phyloP scores from a whole-genome alignment of 2,329 filamentous ascomycete species.

The Orbilia javanica region DNA sequence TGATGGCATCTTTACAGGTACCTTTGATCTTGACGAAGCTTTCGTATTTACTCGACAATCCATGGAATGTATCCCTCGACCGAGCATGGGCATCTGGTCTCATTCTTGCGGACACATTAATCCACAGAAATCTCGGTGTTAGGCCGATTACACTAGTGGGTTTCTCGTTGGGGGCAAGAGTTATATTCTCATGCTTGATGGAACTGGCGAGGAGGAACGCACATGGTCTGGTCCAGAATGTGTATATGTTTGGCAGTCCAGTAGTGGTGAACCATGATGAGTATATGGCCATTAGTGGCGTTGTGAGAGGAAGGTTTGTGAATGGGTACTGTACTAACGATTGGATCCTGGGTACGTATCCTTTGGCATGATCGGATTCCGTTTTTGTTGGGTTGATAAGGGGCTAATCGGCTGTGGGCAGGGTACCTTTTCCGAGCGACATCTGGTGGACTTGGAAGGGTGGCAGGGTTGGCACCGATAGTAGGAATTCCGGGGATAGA shows the following conservation, averaged over 20 bases:
- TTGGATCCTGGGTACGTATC: slow-evolving; percentile 83
- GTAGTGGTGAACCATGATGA: slow-evolving; percentile 76
- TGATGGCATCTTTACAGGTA: slow-evolving; percentile 75
- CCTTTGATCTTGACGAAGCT: slow-evolving; percentile 76
- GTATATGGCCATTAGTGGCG: slow-evolving; percentile 81
- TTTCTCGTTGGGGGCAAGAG: slow-evolving; percentile 82
- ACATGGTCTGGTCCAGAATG: slow-evolving; percentile 86
- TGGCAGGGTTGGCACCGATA: slow-evolving; percentile 81
- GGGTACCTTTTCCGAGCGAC: slow-evolving; percentile 94
- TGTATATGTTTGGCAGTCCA: slow-evolving; percentile 84
- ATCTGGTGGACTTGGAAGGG: slow-evolving; percentile 85
- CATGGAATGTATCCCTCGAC: slow-evolving; percentile 80
- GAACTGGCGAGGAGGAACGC: slow-evolving; percentile 80
- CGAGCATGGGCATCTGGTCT: slow-evolving; percentile 83
- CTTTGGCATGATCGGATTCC: no score
- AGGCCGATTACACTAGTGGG: slow-evolving; percentile 83
- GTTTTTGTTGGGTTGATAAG: not conserved
- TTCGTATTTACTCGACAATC: slow-evolving; percentile 80
- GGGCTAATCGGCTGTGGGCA: slow-evolving; percentile 57
- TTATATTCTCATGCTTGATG: slow-evolving; percentile 85
- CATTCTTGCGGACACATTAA: slow-evolving; percentile 83
- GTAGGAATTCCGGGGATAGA: slow-evolving; percentile 76
- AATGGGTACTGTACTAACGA: slow-evolving; percentile 92
- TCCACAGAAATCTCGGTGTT: slow-evolving; percentile 84
- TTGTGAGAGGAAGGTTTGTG: slow-evolving; percentile 82